These are phyloP conservation scores for Hypomyces rosellus DNA, from an alignment of 2,329 filamentous ascomycete species.

Conservation along the genomic window DNA sequence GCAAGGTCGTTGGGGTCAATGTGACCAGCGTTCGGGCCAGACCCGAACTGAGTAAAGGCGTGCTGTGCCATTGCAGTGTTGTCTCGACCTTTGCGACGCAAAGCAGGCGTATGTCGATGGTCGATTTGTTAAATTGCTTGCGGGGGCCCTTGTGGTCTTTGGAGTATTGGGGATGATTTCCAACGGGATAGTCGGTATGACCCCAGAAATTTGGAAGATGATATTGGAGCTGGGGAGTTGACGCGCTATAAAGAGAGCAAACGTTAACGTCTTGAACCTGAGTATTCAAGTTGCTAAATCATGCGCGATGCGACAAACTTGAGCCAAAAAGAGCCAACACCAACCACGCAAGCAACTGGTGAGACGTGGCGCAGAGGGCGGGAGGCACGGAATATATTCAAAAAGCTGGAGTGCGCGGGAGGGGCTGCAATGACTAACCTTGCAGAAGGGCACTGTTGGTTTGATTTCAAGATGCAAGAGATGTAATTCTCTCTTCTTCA, in stretches of 20 bases:
- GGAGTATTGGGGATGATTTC: not conserved
- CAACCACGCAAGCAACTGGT: slow-evolving; percentile 8
- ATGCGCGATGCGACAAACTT: slow-evolving; percentile 7
- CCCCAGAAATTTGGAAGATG: too few relatives aligned
- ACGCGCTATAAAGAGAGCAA: too few relatives aligned
- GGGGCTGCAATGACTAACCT: slow-evolving; percentile 10
- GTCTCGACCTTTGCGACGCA: not conserved
- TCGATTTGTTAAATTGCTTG: not conserved
- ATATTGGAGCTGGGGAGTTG: too few relatives aligned
- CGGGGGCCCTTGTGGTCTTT: not conserved
- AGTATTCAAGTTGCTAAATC: not conserved
- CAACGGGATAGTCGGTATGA: too few relatives aligned
- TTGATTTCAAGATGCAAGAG: not conserved
- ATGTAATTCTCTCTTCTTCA: not conserved
- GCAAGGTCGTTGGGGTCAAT: slow-evolving; percentile 83
- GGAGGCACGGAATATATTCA: slow-evolving; percentile 5
- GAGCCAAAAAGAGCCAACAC: slow-evolving; percentile 5
- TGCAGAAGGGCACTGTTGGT: slow-evolving; percentile 5
- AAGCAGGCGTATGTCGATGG: not conserved
- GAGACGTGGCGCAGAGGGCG: slow-evolving; percentile 9
- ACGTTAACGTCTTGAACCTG: not conserved
- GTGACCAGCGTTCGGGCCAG: slow-evolving; percentile 47
- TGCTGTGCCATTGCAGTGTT: slow-evolving; percentile 45
- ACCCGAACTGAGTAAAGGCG: slow-evolving; percentile 50
- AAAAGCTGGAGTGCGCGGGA: slow-evolving; percentile 1